Evolutionary conservation across 352 stramenopile species (phyloP), one percentile per base, ranked within the genome.

Genomic region (Globisporangium nagaii): DNA sequence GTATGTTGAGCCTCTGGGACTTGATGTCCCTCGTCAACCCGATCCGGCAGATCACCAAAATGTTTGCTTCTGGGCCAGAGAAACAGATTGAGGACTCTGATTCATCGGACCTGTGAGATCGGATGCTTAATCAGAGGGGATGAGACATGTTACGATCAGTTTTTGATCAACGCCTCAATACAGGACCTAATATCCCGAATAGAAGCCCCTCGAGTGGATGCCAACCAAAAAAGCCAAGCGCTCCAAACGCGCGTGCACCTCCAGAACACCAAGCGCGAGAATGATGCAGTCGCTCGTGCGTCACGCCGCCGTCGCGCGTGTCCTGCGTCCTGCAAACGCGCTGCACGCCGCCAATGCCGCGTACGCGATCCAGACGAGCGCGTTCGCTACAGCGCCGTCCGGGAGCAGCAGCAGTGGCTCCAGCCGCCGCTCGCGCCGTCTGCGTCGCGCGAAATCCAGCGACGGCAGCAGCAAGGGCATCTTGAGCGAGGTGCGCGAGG

Each of bases 401-500:
- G 25, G 27, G 10, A 49, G 7, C 30, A 24, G 2, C 12, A 56
- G 20, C 31, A 47, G 25, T 11, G 32, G 37, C 40, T 40, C 51
- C 48, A 84, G 68, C 22, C 66, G 75, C 5, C 74, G 79, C 19
- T 73, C 73, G 20, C 72, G 75, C 4, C 71, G 75, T 9, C 52
- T 75, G 47, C 72, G 79, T 12, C 67, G 68, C 56, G 24, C 59
- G 30, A 72, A 75, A 46, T 42, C 64, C 2, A 46, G 28, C 17
- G 66, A 44, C 9, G 40, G 17, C 8, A 37, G 53, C 3, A 27
- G 52, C 62, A 22, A 40, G 54, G 42, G 45, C 15, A 51, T 65
- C 7, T 40, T 73, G 46, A 74, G 46, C 51, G 66, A 73, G 44
- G 62, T 78, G 54, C 58, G 61, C 34, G 61, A 73, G 25, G 61